These are phyloP conservation scores for Exophiala sp. DNA, from an alignment of 2,329 filamentous ascomycete genomes.

Conservation along the genomic window DNA sequence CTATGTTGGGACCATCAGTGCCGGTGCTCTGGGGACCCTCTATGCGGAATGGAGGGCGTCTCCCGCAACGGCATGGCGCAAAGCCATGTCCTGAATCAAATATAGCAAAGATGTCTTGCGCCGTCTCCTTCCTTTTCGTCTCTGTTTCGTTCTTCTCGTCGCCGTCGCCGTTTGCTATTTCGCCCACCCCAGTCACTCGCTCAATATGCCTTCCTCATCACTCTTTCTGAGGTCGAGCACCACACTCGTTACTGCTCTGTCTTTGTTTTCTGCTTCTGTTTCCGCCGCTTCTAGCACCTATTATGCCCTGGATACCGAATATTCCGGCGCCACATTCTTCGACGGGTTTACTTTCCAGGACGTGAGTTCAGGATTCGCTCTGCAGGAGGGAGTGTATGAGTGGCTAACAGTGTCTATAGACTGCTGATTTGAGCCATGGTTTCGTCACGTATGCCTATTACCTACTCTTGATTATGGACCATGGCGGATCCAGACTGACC, in stretches of 20 bases:
- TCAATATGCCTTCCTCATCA: slow-evolving; percentile 29
- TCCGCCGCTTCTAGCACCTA: slow-evolving; percentile 13
- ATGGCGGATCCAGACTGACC: background rate
- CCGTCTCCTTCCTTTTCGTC: slow-evolving; percentile 3
- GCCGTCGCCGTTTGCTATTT: slow-evolving; percentile 9
- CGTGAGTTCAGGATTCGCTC: slow-evolving; percentile 11
- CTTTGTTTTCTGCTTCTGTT: slow-evolving; percentile 23
- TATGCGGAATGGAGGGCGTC: background rate
- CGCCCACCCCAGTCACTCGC: slow-evolving; percentile 20
- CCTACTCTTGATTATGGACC: background rate
- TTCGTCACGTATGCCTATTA: slow-evolving; percentile 38
- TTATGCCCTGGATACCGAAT: slow-evolving; percentile 35
- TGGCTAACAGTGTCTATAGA: slow-evolving; percentile 9
- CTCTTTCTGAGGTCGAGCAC: slow-evolving; percentile 30
- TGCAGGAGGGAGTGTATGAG: background rate
- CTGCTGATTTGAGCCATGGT: slow-evolving; percentile 45
- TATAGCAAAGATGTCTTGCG: slow-evolving; percentile 5
- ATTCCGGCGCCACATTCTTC: slow-evolving; percentile 46
- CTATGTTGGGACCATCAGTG: background rate
- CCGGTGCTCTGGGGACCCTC: background rate
- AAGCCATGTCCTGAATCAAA: background rate
- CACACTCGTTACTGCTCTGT: slow-evolving; percentile 28
- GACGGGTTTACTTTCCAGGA: slow-evolving; percentile 46
- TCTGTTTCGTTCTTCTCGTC: slow-evolving; percentile 15
- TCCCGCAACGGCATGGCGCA: background rate